Base-by-base conservation (phyloP, 371 early-diverging fungal species). In the Umbelopsis sp. region DNA sequence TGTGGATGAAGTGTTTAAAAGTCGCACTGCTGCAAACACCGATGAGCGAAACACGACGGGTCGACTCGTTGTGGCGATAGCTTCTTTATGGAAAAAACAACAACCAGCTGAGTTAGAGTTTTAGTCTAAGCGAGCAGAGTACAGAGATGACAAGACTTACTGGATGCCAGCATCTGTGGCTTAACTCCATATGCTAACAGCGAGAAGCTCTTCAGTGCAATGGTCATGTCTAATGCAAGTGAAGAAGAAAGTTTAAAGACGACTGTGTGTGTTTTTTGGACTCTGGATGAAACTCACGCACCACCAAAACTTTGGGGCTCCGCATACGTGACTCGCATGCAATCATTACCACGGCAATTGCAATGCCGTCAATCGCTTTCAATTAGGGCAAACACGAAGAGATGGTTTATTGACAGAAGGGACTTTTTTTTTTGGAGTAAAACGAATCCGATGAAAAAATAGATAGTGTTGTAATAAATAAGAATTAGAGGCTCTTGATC, bases 191-290 rank as follows among this genome's bases (percentile, higher is more conserved):
- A 32, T 12, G 57, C 35, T 18, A 57, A 57, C 18, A 57, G 57
- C 14, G 18, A 57, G 11, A 57, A 57, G 18, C 32, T 12, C 57
- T 29, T 29, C 57, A 57, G 32, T 57, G 57, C 57, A 57, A 53
- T 32, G 53, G 53, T 53, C 53, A 53, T 53, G 53, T 14, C 53
- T 41, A 24, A 29, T 53, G 53, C 35, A 57, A n/a, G 35, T 37
- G 6, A 57, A 32, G 53, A 25, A 53, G 32, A 35, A 35, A 35
- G 14, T 52, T 25, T 52, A 24, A 52, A 24, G 48, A 48, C 41
- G 41, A 41, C 38, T 7, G 50, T 50, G 51, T 51, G 11, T 16
- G 9, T 0, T 25, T 53, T 32, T 29, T 14, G 50, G 4, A n/a
- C 50, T 9, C 24, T 57, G 57, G 35, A 16, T 32, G 48, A 48